phyloP scores from a whole-genome alignment of 2,329 filamentous ascomycete genomes.

The Alternaria novae-zelandiae region DNA sequence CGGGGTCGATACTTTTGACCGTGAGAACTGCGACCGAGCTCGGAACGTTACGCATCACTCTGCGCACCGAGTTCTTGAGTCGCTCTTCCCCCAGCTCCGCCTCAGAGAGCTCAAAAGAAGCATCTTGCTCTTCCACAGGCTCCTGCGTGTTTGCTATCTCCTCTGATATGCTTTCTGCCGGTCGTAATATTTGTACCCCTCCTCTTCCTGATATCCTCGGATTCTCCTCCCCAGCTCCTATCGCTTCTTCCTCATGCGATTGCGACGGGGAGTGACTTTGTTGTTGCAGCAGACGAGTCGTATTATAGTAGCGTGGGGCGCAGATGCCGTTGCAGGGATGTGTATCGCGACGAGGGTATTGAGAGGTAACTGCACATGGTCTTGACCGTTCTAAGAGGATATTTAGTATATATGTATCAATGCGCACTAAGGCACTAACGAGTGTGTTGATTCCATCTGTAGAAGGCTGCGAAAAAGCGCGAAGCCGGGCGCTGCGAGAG shows the following conservation, averaged over 20 bases:
- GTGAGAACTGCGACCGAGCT: constrained; percentile 66
- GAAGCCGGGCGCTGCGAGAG: constrained; percentile 26
- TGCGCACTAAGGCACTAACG: constrained; percentile 17
- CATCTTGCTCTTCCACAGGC: not conserved
- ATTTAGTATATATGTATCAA: not conserved
- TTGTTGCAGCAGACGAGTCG: constrained; percentile 16
- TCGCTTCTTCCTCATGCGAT: not conserved
- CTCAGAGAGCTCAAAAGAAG: not conserved
- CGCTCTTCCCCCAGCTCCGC: constrained; percentile 3
- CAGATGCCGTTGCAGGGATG: not conserved
- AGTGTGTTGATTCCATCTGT: constrained; percentile 48
- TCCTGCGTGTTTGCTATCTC: not conserved
- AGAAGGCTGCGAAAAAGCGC: constrained; percentile 55
- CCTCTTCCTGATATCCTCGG: not conserved
- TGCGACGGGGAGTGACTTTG: constrained; percentile 9
- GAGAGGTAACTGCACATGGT: constrained; percentile 4
- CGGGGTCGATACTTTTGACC: constrained; percentile 24
- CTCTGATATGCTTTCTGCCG: not conserved
- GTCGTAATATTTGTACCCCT: not conserved
- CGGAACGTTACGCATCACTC: constrained; percentile 61
- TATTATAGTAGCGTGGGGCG: constrained; percentile 13
- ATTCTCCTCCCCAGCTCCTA: not conserved
- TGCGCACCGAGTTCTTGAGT: constrained; percentile 25
- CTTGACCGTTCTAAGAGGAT: constrained; percentile 13
- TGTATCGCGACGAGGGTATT: not conserved